These are phyloP conservation scores for Phytophthora cryptogea DNA, from an alignment of 352 stramenopile species.

Conservation along the genomic window DNA sequence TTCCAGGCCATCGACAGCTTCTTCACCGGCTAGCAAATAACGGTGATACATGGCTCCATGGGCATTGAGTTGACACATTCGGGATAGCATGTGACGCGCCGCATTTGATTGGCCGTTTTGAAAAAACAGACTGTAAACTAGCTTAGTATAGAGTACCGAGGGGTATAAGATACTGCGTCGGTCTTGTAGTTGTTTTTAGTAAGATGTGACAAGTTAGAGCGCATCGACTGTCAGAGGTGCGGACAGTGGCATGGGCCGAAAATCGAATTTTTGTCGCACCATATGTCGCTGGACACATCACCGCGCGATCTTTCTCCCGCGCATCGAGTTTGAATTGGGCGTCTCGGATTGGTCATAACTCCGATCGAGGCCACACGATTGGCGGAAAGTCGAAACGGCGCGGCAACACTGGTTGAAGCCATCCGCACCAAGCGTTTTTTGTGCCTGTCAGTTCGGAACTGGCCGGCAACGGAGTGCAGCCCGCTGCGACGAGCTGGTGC, in stretches of 20 bases:
- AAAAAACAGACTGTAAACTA: not conserved
- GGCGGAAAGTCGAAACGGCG: slow-evolving; percentile 12
- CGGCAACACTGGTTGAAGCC: slow-evolving; percentile 11
- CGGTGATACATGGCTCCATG: not conserved
- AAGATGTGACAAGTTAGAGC: not conserved
- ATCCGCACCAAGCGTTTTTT: slow-evolving; percentile 26
- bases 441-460: slow-evolving; percentile 14
- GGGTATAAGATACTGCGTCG: not conserved
- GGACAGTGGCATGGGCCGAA: slow-evolving; percentile 9
- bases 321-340: slow-evolving; percentile 8
- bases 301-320: slow-evolving; percentile 15
- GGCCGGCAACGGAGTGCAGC: not conserved
- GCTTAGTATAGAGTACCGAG: not conserved
- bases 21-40: not conserved
- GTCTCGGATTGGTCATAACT: slow-evolving; percentile 3
- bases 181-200: not conserved
- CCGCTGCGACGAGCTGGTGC: slow-evolving; percentile 9
- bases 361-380: not conserved
- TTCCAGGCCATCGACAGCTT: not conserved
- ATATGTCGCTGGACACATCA: slow-evolving; percentile 19
- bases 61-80: not conserved
- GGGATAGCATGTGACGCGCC: not conserved
- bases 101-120: not conserved
- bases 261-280: slow-evolving; percentile 32
- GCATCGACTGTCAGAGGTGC: slow-evolving; percentile 11